Percentiles rank a stretch among this genome's conserved stretches.
These are phyloP conservation scores for Pseudocercospora fuligena DNA, from an alignment of 2,329 filamentous ascomycete genomes.

Conservation along the genomic window DNA sequence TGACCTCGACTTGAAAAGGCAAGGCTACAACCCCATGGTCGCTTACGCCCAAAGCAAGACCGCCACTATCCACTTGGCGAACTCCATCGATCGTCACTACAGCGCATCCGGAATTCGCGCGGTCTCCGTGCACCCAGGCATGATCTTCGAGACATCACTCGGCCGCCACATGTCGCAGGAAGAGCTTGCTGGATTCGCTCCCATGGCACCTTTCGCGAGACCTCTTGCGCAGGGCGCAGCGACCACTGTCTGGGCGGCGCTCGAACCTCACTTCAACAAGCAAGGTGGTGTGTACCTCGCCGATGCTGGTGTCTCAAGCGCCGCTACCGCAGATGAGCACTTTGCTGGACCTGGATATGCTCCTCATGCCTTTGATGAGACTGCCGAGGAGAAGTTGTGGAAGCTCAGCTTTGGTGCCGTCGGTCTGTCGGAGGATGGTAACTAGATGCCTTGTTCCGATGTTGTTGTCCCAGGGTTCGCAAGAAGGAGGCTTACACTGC, in stretches of 20 bases:
- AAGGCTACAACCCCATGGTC: conserved; percentile 21
- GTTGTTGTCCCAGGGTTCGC: no score
- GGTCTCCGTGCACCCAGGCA: conserved; percentile 48
- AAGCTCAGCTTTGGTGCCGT: conserved; percentile 42
- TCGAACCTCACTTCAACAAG: conserved; percentile 49
- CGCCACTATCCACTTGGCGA: conserved; percentile 59
- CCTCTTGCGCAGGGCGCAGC: conserved; percentile 54
- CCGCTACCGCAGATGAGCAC: no score
- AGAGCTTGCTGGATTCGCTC: no score
- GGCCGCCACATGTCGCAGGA: background rate
- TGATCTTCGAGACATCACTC: conserved; percentile 17
- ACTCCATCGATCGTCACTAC: conserved; percentile 57
- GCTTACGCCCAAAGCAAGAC: conserved; percentile 58
- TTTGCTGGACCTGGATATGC: conserved; percentile 40
- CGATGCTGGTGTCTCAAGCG: conserved; percentile 31
- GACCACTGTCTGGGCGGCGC: conserved; percentile 53
- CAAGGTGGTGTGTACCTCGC: conserved; percentile 55
- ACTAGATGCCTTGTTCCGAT: no score
- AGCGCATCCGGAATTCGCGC: conserved; percentile 52
- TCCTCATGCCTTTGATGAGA: conserved; percentile 45
- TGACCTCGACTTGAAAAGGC: conserved; percentile 39
- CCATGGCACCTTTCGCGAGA: conserved; percentile 29
- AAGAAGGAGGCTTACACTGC: no score
- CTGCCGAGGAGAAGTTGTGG: conserved; percentile 52
- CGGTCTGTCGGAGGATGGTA: conserved; percentile 26